phyloP scores from a whole-genome alignment of 2,329 filamentous ascomycete genomes.

The Ploettnerulaceae sp. region DNA sequence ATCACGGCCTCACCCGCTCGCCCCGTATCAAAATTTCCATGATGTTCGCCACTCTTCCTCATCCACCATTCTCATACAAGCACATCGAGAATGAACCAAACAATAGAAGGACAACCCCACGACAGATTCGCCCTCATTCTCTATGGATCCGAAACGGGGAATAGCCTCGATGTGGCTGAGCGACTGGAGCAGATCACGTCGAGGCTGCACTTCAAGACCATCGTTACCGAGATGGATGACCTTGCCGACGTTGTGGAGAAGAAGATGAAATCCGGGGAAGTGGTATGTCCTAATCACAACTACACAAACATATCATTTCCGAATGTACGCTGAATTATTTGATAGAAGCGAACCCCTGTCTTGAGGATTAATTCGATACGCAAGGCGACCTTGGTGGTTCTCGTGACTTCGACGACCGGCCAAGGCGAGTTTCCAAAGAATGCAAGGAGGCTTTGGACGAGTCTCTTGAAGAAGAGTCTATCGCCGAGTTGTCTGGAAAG shows the following conservation, averaged over 20 bases:
- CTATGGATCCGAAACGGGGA: constrained; percentile 94
- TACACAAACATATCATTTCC: neutral
- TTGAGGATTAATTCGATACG: constrained; percentile 40
- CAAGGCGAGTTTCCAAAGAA: constrained; percentile 92
- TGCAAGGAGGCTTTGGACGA: constrained; percentile 77
- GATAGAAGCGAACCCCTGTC: neutral
- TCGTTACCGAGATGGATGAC: constrained; percentile 69
- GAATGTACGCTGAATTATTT: constrained; percentile 33
- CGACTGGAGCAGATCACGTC: constrained; percentile 72
- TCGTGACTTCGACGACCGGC: constrained; percentile 86
- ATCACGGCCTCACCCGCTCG: constrained; percentile 4
- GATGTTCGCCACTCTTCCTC: neutral
- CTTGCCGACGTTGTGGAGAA: constrained; percentile 5
- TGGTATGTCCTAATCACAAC: constrained; percentile 51
- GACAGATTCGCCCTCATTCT: constrained; percentile 61
- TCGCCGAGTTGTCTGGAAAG: constrained; percentile 62
- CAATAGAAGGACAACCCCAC: constrained; percentile 24
- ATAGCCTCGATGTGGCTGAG: constrained; percentile 84
- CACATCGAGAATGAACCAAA: neutral
- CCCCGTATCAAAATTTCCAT: constrained; percentile 2
- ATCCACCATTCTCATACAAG: neutral
- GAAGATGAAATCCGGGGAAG: constrained; percentile 46
- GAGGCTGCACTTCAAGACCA: constrained; percentile 71
- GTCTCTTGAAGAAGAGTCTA: constrained; percentile 73
- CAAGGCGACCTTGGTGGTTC: constrained; percentile 58